Evolutionary conservation across 2,329 filamentous ascomycete species (phyloP), one percentile per base, ranked within the genome.

Genomic region (Fusarium sororula): DNA sequence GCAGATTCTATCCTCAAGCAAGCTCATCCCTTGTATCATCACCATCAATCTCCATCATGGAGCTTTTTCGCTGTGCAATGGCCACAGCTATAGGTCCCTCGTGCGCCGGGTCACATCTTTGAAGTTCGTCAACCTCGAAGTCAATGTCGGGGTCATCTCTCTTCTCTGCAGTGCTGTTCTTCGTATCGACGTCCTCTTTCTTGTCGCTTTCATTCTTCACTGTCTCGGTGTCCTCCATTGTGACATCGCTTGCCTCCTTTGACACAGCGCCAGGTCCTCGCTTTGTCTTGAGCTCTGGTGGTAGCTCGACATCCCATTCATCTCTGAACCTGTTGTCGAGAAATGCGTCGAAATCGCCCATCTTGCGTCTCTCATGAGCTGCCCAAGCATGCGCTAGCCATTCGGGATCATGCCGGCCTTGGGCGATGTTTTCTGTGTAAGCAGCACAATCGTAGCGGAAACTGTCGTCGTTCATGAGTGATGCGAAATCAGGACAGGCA

Each of bases 321-420:
- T 82, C 78, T 74, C 85, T 81, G 64, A 90, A 87, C 60, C 84
- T 84, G 6, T 79, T 75, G 15, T 82, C 78, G 37, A 88, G 79
- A 58, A 83, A 85, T 7, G 84, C 83, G 66, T 89, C 84, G 68
- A 88, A 90, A 5, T 86, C 81, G 9, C 89, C 89, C 3, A 81
- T 77, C 57, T 80, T 82, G 63, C 88, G 85, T 75, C 83, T 82
- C 61, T 84, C 81, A 68, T 89, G 87, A 1, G 89, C 88, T 8
- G 78, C 78, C 82, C 86, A 89, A 2, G 89, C 88, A 63, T 86
- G 82, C 22, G 77, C 80, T 13, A 90, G 83, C 88, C 88, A 90
- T 20, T 84, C 82, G 4, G 84, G 82, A 71, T 90, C 87, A 65
- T 89, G 86, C 39, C 83, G 84, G 7, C 88, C 88, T 41, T 81